Evolutionary conservation across 2,329 filamentous ascomycete species (phyloP).

Genomic region (Ophiostoma quercus): DNA sequence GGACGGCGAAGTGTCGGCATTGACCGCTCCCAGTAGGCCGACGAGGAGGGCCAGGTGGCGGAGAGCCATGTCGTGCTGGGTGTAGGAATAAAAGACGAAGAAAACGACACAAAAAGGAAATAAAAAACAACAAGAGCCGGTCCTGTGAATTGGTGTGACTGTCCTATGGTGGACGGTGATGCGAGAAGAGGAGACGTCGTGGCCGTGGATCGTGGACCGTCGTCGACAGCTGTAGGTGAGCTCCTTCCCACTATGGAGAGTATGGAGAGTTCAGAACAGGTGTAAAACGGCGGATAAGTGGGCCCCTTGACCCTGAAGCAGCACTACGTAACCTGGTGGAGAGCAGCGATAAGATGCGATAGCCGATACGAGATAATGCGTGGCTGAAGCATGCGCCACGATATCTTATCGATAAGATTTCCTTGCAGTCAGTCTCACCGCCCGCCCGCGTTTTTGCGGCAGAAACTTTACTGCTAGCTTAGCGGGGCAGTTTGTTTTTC

Average conservation of each 20-base stretch:
- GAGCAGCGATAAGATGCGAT: not conserved
- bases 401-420: not conserved
- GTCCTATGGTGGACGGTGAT: not conserved
- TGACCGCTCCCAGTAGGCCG: conserved; percentile 19
- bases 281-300: not conserved
- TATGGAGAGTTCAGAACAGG: conserved; percentile 7
- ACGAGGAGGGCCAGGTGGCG: conserved; percentile 26
- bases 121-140: not conserved
- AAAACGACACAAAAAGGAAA: conserved; percentile 1
- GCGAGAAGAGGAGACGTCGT: not conserved
- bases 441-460: conserved; percentile 5
- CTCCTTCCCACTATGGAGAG: not conserved
- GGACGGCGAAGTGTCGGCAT: conserved; percentile 22
- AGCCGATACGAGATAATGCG: not conserved
- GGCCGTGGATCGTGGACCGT: not conserved
- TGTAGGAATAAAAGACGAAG: not conserved
- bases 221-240: conserved; percentile 3
- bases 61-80: conserved; percentile 24
- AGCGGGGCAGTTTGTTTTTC: not conserved
- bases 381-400: conserved; percentile 10
- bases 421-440: not conserved
- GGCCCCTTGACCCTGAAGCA: not conserved
- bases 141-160: not conserved
- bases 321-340: conserved; percentile 2
- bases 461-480: not conserved